A percentile compares a stretch with the other conserved stretches of the same genome.
These are phyloP conservation scores for Peniophora sp. DNA, from an alignment of 1,284 basidiomycete genomes.

Conservation along the genomic window DNA sequence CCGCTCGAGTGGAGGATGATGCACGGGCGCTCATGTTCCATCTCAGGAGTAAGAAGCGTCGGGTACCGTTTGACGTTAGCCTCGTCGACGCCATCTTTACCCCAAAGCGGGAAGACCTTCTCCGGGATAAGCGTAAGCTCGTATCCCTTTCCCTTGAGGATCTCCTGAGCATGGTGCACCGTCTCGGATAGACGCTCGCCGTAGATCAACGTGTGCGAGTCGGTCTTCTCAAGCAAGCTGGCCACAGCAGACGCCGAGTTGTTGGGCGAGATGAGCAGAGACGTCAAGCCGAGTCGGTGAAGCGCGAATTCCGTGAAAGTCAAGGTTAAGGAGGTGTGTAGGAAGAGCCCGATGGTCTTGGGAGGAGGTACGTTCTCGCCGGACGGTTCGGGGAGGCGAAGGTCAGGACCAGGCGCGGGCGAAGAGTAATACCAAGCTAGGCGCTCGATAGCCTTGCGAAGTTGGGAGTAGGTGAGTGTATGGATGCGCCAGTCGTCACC, in stretches of 20 bases:
- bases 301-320: conserved; percentile 38
- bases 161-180: conserved; percentile 23
- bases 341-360: conserved; percentile 30
- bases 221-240: conserved; percentile 43
- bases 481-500: no score
- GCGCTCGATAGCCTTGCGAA: no score
- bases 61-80: conserved; percentile 26
- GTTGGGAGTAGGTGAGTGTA: no score
- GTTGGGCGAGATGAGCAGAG: conserved; percentile 45
- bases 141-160: conserved; percentile 23
- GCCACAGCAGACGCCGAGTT: conserved; percentile 50
- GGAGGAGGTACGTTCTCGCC: conserved; percentile 17
- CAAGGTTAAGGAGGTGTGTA: conserved; percentile 33
- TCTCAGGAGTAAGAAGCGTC: conserved; percentile 31
- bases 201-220: conserved; percentile 37
- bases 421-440: no score
- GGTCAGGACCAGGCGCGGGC: no score
- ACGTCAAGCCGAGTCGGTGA: conserved; percentile 32
- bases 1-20: conserved; percentile 59
- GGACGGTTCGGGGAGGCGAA: no score
- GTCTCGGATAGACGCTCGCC: conserved; percentile 29
- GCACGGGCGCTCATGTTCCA: conserved; percentile 34
- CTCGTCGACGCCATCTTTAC: conserved; percentile 25
- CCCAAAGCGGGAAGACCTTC: conserved; percentile 36
- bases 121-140: conserved; percentile 26